Percentiles rank a stretch among this genome's conserved stretches.
These are phyloP conservation scores for Botrytis byssoidea DNA, from an alignment of 2,329 filamentous ascomycete genomes.

Conservation along the genomic window DNA sequence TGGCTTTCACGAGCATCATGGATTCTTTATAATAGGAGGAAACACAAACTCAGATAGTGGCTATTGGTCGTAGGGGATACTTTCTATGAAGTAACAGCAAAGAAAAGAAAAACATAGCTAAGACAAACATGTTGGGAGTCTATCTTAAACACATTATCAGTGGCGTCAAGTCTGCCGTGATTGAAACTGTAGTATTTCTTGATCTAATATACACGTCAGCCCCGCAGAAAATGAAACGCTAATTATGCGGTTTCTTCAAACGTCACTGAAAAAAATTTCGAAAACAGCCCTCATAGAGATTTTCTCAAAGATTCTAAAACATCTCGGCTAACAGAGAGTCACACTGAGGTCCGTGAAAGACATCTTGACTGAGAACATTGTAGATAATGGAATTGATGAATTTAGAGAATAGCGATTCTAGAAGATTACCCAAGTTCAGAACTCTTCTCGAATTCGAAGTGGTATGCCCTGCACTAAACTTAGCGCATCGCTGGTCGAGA, in stretches of 20 bases:
- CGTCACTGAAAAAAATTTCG: not conserved
- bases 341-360: not conserved
- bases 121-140: not conserved
- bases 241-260: not conserved
- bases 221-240: not conserved
- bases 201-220: rapidly evolving
- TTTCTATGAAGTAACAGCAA: not conserved
- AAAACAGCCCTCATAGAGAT: not conserved
- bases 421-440: not conserved
- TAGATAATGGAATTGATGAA: not conserved
- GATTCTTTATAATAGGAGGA: not conserved
- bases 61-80: too few relatives aligned
- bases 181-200: not conserved
- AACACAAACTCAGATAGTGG: too few relatives aligned
- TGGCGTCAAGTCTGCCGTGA: not conserved
- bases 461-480: not conserved
- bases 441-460: not conserved
- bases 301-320: not conserved
- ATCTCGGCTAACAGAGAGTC: not conserved
- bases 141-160: not conserved
- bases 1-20: not conserved
- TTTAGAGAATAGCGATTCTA: not conserved
- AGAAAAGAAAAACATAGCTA: not conserved
- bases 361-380: not conserved
- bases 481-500: not conserved